Evolutionary conservation across 306 rosid genomes (phyloP).

Genomic region (Pyrus bretschneideri): DNA sequence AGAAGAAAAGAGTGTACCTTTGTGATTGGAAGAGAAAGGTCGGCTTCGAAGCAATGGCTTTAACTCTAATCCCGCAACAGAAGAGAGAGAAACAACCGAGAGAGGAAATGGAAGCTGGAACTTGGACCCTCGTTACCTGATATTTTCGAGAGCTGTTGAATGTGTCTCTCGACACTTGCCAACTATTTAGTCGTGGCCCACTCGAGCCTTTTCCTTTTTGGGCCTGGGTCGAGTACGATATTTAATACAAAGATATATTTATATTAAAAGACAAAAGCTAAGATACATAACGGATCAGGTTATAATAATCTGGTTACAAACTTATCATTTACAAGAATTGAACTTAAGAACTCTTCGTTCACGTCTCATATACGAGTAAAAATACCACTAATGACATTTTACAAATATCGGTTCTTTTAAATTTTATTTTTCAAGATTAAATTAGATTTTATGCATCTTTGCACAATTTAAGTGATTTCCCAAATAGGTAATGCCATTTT

Average conservation of each 20-base stretch:
- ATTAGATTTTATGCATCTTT: too few species aligned
- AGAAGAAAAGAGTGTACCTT: neutral
- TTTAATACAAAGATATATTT: too few species aligned
- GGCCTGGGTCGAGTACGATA: neutral
- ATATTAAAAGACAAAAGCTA: accelerated
- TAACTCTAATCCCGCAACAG: neutral
- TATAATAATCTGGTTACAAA: too few species aligned
- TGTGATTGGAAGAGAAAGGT: neutral
- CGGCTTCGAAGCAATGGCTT: neutral
- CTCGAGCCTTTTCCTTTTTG: neutral
- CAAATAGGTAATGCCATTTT: too few species aligned
- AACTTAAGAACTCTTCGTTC: too few species aligned
- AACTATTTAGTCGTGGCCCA: neutral
- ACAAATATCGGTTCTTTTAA: too few species aligned
- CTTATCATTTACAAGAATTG: too few species aligned
- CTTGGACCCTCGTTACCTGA: neutral
- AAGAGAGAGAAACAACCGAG: neutral
- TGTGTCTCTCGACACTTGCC: neutral
- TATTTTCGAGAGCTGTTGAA: neutral
- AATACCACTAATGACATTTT: too few species aligned
- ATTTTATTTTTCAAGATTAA: too few species aligned
- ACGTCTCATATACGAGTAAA: too few species aligned
- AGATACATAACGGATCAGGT: too few species aligned
- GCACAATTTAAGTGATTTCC: too few species aligned
- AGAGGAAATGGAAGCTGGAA: neutral